A percentile compares a stretch with the other conserved stretches of the same genome.
These are phyloP conservation scores for Xenosphaeropsis pyriputrescens DNA, from an alignment of 2,329 filamentous ascomycete species.

Conservation along the genomic window DNA sequence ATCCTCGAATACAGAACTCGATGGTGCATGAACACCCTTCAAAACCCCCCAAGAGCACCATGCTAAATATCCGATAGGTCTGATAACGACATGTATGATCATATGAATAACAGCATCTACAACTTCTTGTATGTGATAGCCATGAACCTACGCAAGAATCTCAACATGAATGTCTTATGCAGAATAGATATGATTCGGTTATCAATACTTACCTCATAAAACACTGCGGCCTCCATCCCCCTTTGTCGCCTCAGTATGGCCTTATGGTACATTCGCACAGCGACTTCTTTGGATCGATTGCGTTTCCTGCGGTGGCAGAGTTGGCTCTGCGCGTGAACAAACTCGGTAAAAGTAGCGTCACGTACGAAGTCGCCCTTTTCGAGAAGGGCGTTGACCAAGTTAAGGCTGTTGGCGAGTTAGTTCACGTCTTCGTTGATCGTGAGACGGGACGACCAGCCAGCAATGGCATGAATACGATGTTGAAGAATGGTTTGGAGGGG, in stretches of 20 bases:
- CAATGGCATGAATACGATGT: constrained; percentile 43
- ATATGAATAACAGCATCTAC: constrained; percentile 86
- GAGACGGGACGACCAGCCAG: constrained; percentile 51
- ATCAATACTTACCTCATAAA: constrained; percentile 81
- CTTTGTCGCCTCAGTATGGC: constrained; percentile 57
- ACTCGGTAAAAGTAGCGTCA: constrained; percentile 74
- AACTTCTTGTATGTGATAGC: constrained; percentile 46
- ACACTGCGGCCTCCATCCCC: constrained; percentile 59
- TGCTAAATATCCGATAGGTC: constrained; percentile 36
- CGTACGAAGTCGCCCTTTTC: constrained; percentile 82
- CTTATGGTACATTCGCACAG: constrained; percentile 77
- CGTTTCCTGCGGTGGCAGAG: constrained; percentile 72
- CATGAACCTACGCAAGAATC: background rate
- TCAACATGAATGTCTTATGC: no score
- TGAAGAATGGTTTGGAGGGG: constrained; percentile 44
- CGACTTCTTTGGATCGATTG: constrained; percentile 70
- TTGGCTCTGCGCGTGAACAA: constrained; percentile 71
- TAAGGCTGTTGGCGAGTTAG: constrained; percentile 72
- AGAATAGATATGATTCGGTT: constrained; percentile 63
- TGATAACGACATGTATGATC: constrained; percentile 91
- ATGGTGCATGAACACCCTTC: constrained; percentile 39
- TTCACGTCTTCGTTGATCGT: constrained; percentile 80
- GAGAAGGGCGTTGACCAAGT: constrained; percentile 57
- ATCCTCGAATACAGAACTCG: constrained; percentile 70
- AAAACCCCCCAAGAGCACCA: no score